Percentiles rank a stretch among this genome's conserved stretches.
Evolutionary conservation across 176 grass and related monocot species (phyloP).

Genomic region (Pontederia crassipes): DNA sequence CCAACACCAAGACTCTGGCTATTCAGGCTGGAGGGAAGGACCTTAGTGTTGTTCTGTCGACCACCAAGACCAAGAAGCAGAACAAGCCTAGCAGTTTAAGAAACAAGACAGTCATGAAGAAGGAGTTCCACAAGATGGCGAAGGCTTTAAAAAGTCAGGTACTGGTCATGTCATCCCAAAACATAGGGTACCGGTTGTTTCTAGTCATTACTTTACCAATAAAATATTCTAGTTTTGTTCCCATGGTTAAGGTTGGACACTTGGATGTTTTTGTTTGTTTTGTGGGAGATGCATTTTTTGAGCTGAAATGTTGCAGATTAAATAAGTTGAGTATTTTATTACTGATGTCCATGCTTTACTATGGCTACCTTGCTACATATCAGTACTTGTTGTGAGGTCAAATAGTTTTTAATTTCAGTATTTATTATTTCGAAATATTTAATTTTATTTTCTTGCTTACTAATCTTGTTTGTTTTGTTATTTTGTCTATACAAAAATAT

Average conservation of each 20-base stretch:
- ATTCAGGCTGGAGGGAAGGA: constrained; percentile 51
- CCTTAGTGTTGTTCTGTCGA: constrained; percentile 29
- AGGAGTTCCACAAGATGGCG: constrained; percentile 84
- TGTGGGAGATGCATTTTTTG: no score
- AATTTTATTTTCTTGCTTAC: neutral
- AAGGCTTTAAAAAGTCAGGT: constrained; percentile 88
- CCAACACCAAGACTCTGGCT: constrained; percentile 56
- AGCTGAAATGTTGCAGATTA: no score
- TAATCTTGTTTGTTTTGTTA: constrained; percentile 8
- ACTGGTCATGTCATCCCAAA: neutral
- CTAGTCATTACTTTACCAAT: no score
- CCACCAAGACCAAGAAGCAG: constrained; percentile 72
- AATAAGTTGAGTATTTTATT: no score
- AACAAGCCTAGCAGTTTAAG: constrained; percentile 37
- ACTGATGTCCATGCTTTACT: neutral
- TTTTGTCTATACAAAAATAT: neutral
- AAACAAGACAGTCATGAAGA: constrained; percentile 66
- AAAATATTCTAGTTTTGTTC: no score
- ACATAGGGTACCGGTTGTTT: neutral
- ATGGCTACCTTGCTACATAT: neutral
- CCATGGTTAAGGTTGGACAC: no score
- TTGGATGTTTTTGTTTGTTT: no score
- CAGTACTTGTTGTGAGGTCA: neutral
- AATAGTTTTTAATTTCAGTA: neutral
- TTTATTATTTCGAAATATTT: neutral